Conservation (phyloP, 1,139 yeast genomes). For the Debaryomycetaceae sp. region DNA sequence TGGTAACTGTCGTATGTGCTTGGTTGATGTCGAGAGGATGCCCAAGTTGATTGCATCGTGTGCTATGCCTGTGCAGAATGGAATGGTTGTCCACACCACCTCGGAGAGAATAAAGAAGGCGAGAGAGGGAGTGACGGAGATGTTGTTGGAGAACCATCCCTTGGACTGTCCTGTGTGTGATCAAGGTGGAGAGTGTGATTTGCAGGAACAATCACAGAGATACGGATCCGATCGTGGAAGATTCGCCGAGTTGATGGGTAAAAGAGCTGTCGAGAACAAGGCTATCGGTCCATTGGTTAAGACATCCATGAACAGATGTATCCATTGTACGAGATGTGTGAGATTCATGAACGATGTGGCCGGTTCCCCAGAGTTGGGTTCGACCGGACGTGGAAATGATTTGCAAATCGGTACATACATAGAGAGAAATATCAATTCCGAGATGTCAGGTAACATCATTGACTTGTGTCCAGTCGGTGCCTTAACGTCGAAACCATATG, state of each 20-base stretch:
- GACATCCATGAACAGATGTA: slow-evolving; percentile 91
- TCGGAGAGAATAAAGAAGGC: slow-evolving; percentile 79
- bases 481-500: slow-evolving; percentile 83
- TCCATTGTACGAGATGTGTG: slow-evolving; percentile 90
- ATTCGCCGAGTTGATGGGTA: slow-evolving; percentile 76
- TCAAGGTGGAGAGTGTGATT: slow-evolving; percentile 93
- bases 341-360: slow-evolving; percentile 90
- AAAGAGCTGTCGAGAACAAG: slow-evolving; percentile 88
- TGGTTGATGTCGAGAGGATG: slow-evolving; percentile 86
- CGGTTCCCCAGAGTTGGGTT: slow-evolving; percentile 89
- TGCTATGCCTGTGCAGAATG: slow-evolving; percentile 86
- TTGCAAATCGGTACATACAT: slow-evolving; percentile 90
- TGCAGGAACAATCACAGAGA: slow-evolving; percentile 83
- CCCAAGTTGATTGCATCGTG: slow-evolving; percentile 90
- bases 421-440: slow-evolving; percentile 80
- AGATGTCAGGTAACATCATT: slow-evolving; percentile 82
- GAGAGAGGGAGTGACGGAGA: slow-evolving; percentile 88
- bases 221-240: slow-evolving; percentile 88
- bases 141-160: slow-evolving; percentile 86
- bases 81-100: slow-evolving; percentile 84
- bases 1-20: slow-evolving; percentile 95
- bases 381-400: slow-evolving; percentile 88
- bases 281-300: slow-evolving; percentile 87
- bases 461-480: slow-evolving; percentile 95
- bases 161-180: slow-evolving; percentile 92